Percentiles rank a stretch among this genome's conserved stretches.
Evolutionary conservation across 768 basidiomycete genomes (phyloP).

Genomic region (Termitomyces sp.): DNA sequence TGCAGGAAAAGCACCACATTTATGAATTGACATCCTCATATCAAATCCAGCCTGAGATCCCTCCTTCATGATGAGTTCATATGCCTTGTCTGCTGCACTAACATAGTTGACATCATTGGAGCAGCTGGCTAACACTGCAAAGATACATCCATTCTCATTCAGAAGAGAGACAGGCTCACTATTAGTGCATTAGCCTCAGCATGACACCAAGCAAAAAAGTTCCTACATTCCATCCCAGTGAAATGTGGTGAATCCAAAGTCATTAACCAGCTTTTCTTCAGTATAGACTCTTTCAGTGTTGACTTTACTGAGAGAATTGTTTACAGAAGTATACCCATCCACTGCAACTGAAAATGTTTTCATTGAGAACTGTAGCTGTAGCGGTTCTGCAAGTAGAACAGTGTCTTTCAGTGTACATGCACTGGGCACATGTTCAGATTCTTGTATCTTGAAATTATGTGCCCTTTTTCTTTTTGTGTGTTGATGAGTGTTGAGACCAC

Average conservation of each 20-base stretch:
- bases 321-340: not conserved
- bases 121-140: not conserved
- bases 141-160: not conserved
- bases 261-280: not conserved
- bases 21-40: not conserved
- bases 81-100: not conserved
- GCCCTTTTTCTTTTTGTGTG: too few relatives aligned
- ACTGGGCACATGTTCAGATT: too few relatives aligned
- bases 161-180: not conserved
- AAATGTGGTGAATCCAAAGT: not conserved
- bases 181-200: too few relatives aligned
- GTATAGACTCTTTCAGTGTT: not conserved
- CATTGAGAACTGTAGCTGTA: too few relatives aligned
- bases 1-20: not conserved
- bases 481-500: too few relatives aligned
- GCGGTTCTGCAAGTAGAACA: too few relatives aligned
- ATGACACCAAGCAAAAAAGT: not conserved
- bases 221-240: not conserved
- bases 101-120: too few relatives aligned
- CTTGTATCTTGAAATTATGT: too few relatives aligned
- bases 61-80: not conserved
- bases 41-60: not conserved
- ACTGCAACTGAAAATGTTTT: not conserved
- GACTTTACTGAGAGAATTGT: too few relatives aligned
- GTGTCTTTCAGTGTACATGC: too few relatives aligned